Evolutionary conservation across 306 rosid genomes (phyloP), one percentile per base, ranked within the genome.

Genomic region (Cajanus cajan): DNA sequence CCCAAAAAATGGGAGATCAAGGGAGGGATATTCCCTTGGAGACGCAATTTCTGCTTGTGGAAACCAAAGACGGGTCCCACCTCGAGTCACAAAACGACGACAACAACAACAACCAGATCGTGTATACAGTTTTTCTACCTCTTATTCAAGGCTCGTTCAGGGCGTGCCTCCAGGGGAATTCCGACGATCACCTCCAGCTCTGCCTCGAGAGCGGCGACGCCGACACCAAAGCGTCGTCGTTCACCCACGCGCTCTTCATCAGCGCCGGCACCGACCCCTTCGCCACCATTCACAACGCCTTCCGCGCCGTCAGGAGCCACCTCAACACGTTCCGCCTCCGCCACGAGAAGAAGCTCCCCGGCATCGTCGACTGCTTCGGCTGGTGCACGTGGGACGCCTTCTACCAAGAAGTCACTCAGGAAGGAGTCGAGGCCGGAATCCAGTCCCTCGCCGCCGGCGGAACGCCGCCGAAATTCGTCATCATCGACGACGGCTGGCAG

Each of bases 331-430:
- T 95, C 72, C 93, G 98, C 0, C 87, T 85, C 54, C 87, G 98
- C n/a, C 80, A 89, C 12, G 98, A 95, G 87, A 95, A 95, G 90
- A 90, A 86, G 10, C 81, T 95, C n/a, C 96, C 97, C 0, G 94
- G 87, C 0, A 88, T 92, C 52, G 80, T 85, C 0, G 97, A 95
- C 11, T 86, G 77, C 41, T 95, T 95, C 55, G 96, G 98, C 0
- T 95, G 98, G 98, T 92, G 98, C 67, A 95, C 97, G 0, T 95
- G 98, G 98, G 98, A 95, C 79, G 98, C 98, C 2, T 92, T 92
- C 70, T 95, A 95, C 82, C 88, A 88, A 14, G 89, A 95, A 0
- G 98, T 95, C 25, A 92, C 91, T 1, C 98, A 88, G 75, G 97
- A 92, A 76, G 98, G 93, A 0, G 98, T 95, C 0, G 98, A 92